These are phyloP conservation scores for Taphrina sp. DNA, from an alignment of 1,139 yeast species.

Conservation along the genomic window DNA sequence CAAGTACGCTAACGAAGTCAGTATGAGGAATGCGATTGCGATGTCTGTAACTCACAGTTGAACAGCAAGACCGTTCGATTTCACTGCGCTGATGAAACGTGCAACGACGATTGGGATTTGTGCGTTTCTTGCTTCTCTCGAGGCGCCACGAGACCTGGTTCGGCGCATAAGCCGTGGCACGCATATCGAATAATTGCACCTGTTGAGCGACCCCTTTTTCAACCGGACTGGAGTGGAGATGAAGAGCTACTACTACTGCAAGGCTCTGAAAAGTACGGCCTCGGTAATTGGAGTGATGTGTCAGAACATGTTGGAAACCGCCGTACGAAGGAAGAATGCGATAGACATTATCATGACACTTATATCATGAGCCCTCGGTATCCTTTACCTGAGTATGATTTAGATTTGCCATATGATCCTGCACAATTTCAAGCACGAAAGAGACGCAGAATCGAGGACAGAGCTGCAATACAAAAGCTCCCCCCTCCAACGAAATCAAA, in stretches of 20 bases:
- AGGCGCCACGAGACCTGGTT: slow-evolving; percentile 70
- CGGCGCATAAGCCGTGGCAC: slow-evolving; percentile 84
- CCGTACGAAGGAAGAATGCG: slow-evolving; percentile 86
- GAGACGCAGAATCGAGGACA: slow-evolving; percentile 66
- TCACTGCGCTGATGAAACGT: slow-evolving; percentile 26
- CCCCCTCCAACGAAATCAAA: slow-evolving; percentile 70
- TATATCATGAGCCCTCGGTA: slow-evolving; percentile 69
- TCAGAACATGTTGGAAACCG: slow-evolving; percentile 88
- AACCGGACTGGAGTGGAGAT: slow-evolving; percentile 96
- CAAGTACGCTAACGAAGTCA: background rate
- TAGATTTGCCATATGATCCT: slow-evolving; percentile 65
- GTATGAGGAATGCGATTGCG: slow-evolving; percentile 73
- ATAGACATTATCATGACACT: slow-evolving; percentile 68
- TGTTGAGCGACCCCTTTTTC: slow-evolving; percentile 89
- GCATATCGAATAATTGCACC: slow-evolving; percentile 90
- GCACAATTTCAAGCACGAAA: slow-evolving; percentile 68
- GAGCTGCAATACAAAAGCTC: slow-evolving; percentile 54
- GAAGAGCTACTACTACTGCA: slow-evolving; percentile 85
- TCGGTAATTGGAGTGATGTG: slow-evolving; percentile 97
- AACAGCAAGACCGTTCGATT: slow-evolving; percentile 29
- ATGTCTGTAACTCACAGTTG: slow-evolving; percentile 69
- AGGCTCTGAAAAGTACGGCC: slow-evolving; percentile 86
- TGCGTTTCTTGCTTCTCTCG: slow-evolving; percentile 95
- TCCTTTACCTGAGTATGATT: slow-evolving; percentile 66
- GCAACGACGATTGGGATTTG: slow-evolving; percentile 72